phyloP scores from a whole-genome alignment of 805 yeast genomes.

The Lipomyces chichibuensis region DNA sequence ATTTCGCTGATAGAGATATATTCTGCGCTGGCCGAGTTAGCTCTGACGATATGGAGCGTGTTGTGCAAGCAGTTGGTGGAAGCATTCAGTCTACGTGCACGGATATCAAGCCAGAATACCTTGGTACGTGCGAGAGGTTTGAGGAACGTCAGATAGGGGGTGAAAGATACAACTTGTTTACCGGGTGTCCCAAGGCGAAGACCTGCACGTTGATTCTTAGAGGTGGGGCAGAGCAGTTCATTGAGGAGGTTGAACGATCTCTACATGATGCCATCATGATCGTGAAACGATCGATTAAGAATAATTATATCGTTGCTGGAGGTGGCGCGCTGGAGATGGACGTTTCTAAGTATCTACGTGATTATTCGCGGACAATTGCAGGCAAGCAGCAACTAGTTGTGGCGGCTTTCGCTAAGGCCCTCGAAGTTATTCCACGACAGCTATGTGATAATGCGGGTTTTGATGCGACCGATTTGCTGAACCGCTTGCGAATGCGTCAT shows the following conservation, averaged over 20 bases:
- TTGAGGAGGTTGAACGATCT: slow-evolving; percentile 97
- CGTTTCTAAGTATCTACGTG: slow-evolving; percentile 82
- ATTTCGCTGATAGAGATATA: slow-evolving; percentile 91
- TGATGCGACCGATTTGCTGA: slow-evolving; percentile 93
- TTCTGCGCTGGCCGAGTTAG: slow-evolving; percentile 98
- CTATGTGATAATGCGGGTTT: slow-evolving; percentile 98
- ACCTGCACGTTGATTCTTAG: slow-evolving; percentile 92
- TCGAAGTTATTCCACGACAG: slow-evolving; percentile 96
- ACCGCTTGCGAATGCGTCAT: slow-evolving; percentile 88
- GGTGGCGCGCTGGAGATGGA: slow-evolving; percentile 99
- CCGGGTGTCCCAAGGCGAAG: slow-evolving; percentile 88
- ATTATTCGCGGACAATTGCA: slow-evolving; percentile 80
- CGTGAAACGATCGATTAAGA: slow-evolving; percentile 90
- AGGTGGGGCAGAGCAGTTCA: slow-evolving; percentile 98
- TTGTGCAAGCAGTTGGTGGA: slow-evolving; percentile 92
- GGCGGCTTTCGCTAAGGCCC: slow-evolving; percentile 89
- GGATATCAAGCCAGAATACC: slow-evolving; percentile 66
- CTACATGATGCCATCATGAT: slow-evolving; percentile 98
- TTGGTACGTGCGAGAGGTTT: slow-evolving; percentile 82
- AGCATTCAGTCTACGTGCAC: slow-evolving; percentile 68
- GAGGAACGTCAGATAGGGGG: slow-evolving; percentile 97
- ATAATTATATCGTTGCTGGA: slow-evolving; percentile 89
- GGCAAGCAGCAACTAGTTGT: slow-evolving; percentile 95
- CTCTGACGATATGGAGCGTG: slow-evolving; percentile 87
- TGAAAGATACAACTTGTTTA: slow-evolving; percentile 89